Conservation (phyloP, 2,329 filamentous ascomycete genomes). For the Colletotrichum sublineola region DNA sequence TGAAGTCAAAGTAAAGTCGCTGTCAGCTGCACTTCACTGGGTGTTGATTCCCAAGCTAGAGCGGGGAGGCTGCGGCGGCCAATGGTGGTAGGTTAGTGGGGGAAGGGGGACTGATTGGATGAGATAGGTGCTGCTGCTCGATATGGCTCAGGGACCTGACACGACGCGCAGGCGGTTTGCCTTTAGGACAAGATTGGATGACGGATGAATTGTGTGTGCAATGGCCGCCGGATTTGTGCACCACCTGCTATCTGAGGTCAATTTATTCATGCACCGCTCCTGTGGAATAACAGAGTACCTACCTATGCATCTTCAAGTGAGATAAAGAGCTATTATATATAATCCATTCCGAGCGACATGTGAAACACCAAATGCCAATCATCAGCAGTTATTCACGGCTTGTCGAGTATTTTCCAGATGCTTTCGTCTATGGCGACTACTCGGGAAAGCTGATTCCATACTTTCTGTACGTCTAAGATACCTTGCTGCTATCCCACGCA, state of each 20-base stretch:
- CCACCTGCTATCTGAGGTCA: background rate
- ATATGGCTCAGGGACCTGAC: background rate
- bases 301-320: background rate
- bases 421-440: background rate
- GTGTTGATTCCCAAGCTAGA: background rate
- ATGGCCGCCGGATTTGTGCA: background rate
- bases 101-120: background rate
- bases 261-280: background rate
- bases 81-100: background rate
- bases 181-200: background rate
- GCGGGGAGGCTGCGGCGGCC: background rate
- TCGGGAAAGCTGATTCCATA: conserved; percentile 45
- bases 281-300: background rate
- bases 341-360: background rate
- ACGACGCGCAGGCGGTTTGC: background rate
- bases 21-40: background rate
- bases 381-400: background rate
- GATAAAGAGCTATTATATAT: background rate
- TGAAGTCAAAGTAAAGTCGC: background rate
- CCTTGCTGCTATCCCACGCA: conserved; percentile 55
- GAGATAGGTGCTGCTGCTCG: background rate
- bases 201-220: background rate
- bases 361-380: background rate
- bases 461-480: conserved; percentile 44
- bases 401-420: background rate